A percentile compares a stretch with the other conserved stretches of the same genome.
These are phyloP conservation scores for Allium cepa DNA, from an alignment of 106 monocot genomes.

Conservation along the genomic window DNA sequence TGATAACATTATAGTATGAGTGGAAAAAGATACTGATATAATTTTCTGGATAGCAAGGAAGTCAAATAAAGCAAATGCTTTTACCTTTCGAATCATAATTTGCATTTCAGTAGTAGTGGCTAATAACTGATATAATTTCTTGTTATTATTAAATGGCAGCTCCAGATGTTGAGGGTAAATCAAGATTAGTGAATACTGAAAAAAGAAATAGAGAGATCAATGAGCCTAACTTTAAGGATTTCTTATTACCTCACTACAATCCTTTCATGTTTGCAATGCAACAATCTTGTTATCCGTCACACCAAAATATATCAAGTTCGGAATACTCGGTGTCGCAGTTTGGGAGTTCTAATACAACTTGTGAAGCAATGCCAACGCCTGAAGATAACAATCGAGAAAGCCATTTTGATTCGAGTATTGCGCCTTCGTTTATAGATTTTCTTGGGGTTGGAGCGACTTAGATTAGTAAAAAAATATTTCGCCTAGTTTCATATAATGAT, in stretches of 20 bases:
- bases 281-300: background rate
- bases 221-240: background rate
- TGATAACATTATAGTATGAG: background rate
- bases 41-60: too few species aligned
- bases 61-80: too few species aligned
- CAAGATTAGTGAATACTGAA: too few species aligned
- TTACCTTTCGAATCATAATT: too few species aligned
- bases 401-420: conserved; percentile 12
- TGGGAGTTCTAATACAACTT: background rate
- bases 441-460: conserved; percentile 86
- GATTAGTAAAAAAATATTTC: too few species aligned
- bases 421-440: conserved; percentile 86
- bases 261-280: conserved; percentile 39
- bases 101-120: too few species aligned
- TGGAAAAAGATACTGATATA: too few species aligned
- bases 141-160: conserved; percentile 14
- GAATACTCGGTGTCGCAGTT: too few species aligned
- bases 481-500: too few species aligned
- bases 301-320: too few species aligned
- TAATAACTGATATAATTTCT: too few species aligned
- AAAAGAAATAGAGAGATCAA: too few species aligned
- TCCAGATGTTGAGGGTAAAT: conserved; percentile 2
- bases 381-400: conserved; percentile 10
- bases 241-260: conserved; percentile 9
- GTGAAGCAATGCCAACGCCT: conserved; percentile 1